Evolutionary conservation across 176 grass and related monocot species (phyloP).

Genomic region (Ananas comosus): DNA sequence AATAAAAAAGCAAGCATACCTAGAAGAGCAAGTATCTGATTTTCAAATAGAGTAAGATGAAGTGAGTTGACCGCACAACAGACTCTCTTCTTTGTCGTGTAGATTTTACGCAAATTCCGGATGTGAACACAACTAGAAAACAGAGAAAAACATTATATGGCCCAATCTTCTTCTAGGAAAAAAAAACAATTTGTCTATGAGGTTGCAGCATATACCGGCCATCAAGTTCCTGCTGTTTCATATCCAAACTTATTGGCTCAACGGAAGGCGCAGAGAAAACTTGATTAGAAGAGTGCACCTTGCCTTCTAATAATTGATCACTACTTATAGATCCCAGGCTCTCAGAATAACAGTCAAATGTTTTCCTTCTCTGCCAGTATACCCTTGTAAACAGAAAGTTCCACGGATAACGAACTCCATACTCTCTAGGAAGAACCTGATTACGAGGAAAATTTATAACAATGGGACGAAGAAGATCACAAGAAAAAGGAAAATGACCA

Average conservation of each 20-base stretch:
- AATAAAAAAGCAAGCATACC: conserved; percentile 22
- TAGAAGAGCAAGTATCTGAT: conserved; percentile 49
- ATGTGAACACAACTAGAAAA: conserved; percentile 34
- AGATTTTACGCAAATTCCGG: conserved; percentile 39
- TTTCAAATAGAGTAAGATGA: conserved; percentile 38
- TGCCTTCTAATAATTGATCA: conserved; percentile 18
- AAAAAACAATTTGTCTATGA: not conserved
- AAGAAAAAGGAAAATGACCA: conserved; percentile 3
- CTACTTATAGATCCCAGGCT: conserved; percentile 11
- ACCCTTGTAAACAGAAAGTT: conserved; percentile 28
- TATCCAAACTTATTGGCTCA: conserved; percentile 35
- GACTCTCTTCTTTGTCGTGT: conserved; percentile 28
- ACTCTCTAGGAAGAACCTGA: conserved; percentile 45
- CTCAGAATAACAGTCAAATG: conserved; percentile 6
- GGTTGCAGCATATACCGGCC: conserved; percentile 25
- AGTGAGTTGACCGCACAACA: conserved; percentile 42
- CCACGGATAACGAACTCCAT: conserved; percentile 39
- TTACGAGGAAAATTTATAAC: conserved; percentile 1
- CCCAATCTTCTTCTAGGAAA: not conserved
- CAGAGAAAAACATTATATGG: conserved; percentile 13
- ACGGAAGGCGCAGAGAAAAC: conserved; percentile 14
- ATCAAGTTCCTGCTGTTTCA: conserved; percentile 44
- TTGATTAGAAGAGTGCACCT: conserved; percentile 16
- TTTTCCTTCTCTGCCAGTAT: conserved; percentile 21
- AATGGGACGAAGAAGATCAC: conserved; percentile 5